Evolutionary conservation across 441 rosid species (phyloP).

Genomic region (Erodium texanum): DNA sequence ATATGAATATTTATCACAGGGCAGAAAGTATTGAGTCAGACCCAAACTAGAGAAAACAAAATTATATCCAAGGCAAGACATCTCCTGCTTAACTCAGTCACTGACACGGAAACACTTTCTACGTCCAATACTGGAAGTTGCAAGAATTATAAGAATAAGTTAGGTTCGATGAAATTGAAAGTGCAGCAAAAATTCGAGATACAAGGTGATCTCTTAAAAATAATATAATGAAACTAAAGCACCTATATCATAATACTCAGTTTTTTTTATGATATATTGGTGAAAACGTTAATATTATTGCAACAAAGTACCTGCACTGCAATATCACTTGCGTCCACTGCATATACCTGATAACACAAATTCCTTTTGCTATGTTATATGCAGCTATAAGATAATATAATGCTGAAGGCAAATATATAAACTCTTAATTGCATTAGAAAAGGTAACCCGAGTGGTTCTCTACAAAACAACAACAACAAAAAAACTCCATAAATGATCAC

Average conservation of each 20-base stretch:
- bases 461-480: not conserved
- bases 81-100: not conserved
- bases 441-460: not conserved
- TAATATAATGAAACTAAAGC: not conserved
- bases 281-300: slow-evolving; percentile 10
- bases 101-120: not conserved
- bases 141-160: not conserved
- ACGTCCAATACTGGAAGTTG: not conserved
- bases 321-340: slow-evolving; percentile 96
- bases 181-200: not conserved
- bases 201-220: not conserved
- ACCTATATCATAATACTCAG: not conserved
- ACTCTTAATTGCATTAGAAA: slow-evolving; percentile 1
- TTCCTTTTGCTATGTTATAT: not conserved
- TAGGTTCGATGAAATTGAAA: not conserved
- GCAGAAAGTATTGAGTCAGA: not conserved
- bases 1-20: not conserved
- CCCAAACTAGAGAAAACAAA: not conserved
- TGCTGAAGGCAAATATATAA: not conserved
- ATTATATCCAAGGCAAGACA: not conserved
- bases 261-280: not conserved
- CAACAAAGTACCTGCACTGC: slow-evolving; percentile 73
- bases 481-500: not conserved
- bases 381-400: not conserved
- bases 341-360: slow-evolving; percentile 65